A percentile compares a stretch with the other conserved stretches of the same genome.
Evolutionary conservation across 1,284 basidiomycete genomes (phyloP).

Genomic region (Papiliotrema fonsecae): DNA sequence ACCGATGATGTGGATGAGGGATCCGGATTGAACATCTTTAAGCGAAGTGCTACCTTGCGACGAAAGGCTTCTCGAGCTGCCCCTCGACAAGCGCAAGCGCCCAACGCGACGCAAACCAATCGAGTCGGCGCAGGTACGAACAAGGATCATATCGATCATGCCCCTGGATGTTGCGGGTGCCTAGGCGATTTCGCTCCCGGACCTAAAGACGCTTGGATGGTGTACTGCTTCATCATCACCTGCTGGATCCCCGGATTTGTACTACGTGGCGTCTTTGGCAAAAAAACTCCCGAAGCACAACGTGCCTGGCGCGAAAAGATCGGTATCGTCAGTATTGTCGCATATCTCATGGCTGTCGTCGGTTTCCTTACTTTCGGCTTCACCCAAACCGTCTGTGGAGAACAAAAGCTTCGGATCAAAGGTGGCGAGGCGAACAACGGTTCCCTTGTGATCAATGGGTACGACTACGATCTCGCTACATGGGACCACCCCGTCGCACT

Average conservation of each 20-base stretch:
- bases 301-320: conserved; percentile 97
- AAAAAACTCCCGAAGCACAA: conserved; percentile 87
- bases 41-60: conserved; percentile 69
- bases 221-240: conserved; percentile 87
- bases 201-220: conserved; percentile 91
- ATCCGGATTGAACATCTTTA: conserved; percentile 80
- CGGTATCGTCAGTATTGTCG: conserved; percentile 79
- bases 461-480: conserved; percentile 81
- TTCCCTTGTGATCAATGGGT: conserved; percentile 89
- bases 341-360: conserved; percentile 79
- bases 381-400: conserved; percentile 88
- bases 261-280: conserved; percentile 59
- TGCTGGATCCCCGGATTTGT: conserved; percentile 73
- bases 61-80: conserved; percentile 58
- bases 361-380: conserved; percentile 99
- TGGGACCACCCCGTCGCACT: conserved; percentile 72
- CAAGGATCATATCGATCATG: conserved; percentile 46
- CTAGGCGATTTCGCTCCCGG: conserved; percentile 71
- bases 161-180: conserved; percentile 51
- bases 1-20: conserved; percentile 80
- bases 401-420: conserved; percentile 71
- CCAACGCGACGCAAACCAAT: conserved; percentile 42
- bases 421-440: conserved; percentile 70
- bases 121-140: conserved; percentile 19
- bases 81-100: conserved; percentile 35